These are phyloP conservation scores for Tetradesmus lagerheimii DNA, from an alignment of 139 green algal species.

Conservation along the genomic window DNA sequence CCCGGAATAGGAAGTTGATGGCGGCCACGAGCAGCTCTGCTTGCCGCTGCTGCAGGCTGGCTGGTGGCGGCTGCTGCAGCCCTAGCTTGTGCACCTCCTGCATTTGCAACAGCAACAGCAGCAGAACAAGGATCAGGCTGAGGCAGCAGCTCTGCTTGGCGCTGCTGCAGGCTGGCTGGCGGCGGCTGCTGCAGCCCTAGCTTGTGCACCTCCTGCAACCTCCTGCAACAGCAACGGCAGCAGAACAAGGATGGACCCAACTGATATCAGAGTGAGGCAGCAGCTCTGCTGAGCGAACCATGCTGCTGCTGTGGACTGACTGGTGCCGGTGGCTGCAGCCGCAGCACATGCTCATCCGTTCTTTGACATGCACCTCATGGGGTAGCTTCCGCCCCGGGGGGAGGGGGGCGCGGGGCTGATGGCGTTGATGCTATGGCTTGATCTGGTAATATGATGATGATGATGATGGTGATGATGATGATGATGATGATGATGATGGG, in stretches of 20 bases:
- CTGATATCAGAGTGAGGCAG: background rate
- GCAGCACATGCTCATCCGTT: too few relatives aligned
- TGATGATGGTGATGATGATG: too few relatives aligned
- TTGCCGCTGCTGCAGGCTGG: background rate
- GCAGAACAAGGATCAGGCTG: background rate
- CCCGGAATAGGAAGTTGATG: conserved; percentile 22
- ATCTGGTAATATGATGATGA: too few relatives aligned
- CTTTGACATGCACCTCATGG: too few relatives aligned
- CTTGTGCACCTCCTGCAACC: conserved; percentile 5
- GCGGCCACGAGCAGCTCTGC: background rate
- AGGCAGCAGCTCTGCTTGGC: background rate
- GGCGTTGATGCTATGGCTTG: too few relatives aligned
- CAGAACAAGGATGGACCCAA: background rate
- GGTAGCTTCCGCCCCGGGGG: too few relatives aligned
- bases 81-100: conserved; percentile 9
- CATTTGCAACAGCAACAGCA: background rate
- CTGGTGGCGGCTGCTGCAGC: background rate
- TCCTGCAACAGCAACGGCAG: background rate
- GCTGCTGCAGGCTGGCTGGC: background rate
- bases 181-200: conserved; percentile 1
- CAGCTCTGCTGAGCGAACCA: background rate
- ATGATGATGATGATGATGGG: too few relatives aligned
- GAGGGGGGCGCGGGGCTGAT: too few relatives aligned
- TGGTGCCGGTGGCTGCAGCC: too few relatives aligned
- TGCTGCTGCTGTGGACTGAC: too few relatives aligned